Base-by-base conservation (phyloP, 2,329 filamentous ascomycete species). In the Colletotrichum paranaense region DNA sequence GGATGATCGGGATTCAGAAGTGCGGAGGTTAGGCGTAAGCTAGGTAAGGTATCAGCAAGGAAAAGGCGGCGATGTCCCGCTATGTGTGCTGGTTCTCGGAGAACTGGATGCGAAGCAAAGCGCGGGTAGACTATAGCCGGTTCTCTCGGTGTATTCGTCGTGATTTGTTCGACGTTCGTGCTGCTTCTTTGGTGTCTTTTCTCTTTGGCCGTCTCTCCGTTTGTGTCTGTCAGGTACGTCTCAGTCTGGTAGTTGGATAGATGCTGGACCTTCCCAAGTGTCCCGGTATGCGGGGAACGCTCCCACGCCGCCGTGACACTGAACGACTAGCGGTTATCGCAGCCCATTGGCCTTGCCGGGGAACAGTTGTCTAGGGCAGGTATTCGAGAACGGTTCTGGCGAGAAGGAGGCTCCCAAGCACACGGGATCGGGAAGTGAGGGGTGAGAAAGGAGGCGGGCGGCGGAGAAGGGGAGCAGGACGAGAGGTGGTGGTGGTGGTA, bases 261-360 rank as follows among this genome's bases (percentile, higher is more conserved):
- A 57, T 66, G 70, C 57, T 69, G 60, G 73, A 55, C 60, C 66
- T 69, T 75, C 67, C 68, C 67, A 74, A 68, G 78, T 77, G 78
- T 81, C 77, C 85, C 81, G 86, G 86, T 86, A 86, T 88, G 88
- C 88, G 88, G 88, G 88, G 86, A 87, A 86, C 82, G 74, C 82
- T 88, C 87, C 87, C 88, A 86, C 86, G 85, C 87, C 85, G 88
- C 86, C 88, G 87, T 86, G 86, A 87, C 87, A 86, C 86, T 82
- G 82, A 80, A 81, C 83, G 81, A 77, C 85, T 90, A 90, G 81
- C 86, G 85, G 83, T 86, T 86, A 84, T 86, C 83, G 82, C 85
- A 84, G 87, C 86, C 86, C 89, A 91, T 91, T 88, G 87, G 85
- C 87, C 79, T 79, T 60, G 73, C 38, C 62, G 55, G 58, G 57